Base-by-base conservation (phyloP, 805 yeast genomes). In the Torulaspora indica region DNA sequence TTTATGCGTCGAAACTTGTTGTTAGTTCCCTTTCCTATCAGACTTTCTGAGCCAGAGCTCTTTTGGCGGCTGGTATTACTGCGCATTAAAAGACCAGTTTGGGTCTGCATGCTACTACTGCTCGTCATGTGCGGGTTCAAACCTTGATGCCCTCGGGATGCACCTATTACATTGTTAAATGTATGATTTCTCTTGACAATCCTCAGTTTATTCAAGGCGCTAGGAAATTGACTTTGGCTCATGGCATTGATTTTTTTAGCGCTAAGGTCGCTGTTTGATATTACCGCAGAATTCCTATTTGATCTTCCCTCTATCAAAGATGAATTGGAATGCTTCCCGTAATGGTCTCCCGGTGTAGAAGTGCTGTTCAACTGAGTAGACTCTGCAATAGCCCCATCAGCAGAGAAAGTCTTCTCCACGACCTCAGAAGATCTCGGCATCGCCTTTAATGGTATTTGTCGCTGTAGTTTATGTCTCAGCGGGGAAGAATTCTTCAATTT, bases 121-220 rank as follows among this genome's bases (percentile, higher is more conserved):
- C 53, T 52, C 40, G 53, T 46, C 58, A 55, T 51, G 34, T 55
- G 54, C 5, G 57, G 38, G 1, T 46, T 40, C 12, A 57, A 33
- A 2, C 59, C 59, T 35, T 55, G 54, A 14, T 42, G 48, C 10
- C 51, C 54, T 24, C 47, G 44, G 8, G 46, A 35, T 15, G 53
- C 35, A 3, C 29, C 30, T n/a, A 39, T 29, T 8, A 38, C 13
- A 25, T 38, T 43, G 35, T 35, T 50, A 8, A 46, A 47, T 0
- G 63, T 59, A 42, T 47, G 55, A 39, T 55, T 53, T 38, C 63
- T 46, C 40, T 51, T 61, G 4, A 47, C 45, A 4, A 60, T 49
- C 38, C 53, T 49, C 24, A 60, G 40, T 35, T 52, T 56, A 15
- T 58, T 58, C 18, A 59, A 49, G 3, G 62, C 55, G 4, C 45